Conservation (phyloP, 768 basidiomycete species). For the Lentinula aciculospora region DNA sequence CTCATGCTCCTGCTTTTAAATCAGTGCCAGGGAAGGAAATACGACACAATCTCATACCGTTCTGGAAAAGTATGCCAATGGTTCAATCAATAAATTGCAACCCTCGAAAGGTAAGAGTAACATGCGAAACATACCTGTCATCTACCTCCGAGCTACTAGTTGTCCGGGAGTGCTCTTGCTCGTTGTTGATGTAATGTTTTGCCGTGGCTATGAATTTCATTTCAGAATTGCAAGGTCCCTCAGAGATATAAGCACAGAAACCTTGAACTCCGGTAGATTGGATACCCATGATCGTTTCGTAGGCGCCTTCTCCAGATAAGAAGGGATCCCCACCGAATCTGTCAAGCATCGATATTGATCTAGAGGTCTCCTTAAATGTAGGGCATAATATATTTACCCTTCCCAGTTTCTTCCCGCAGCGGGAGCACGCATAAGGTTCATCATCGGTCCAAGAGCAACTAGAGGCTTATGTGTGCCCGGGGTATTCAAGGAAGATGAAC, state of each 20-base stretch:
- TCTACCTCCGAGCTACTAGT: slow-evolving; percentile 37
- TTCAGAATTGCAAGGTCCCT: background rate
- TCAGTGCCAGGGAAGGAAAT: too few relatives aligned
- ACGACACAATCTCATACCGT: background rate
- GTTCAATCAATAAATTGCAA: too few relatives aligned
- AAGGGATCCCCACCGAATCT: slow-evolving; percentile 51
- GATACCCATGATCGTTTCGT: slow-evolving; percentile 45
- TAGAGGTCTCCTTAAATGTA: background rate
- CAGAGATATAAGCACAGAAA: slow-evolving; percentile 3
- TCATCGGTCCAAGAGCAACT: slow-evolving; percentile 43
- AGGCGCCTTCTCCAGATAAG: slow-evolving; percentile 49
- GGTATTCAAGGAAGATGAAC: background rate
- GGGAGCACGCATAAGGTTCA: slow-evolving; percentile 35
- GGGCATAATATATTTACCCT: slow-evolving; percentile 23
- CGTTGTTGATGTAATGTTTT: slow-evolving; percentile 43
- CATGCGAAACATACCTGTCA: slow-evolving; percentile 34
- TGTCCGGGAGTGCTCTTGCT: slow-evolving; percentile 43
- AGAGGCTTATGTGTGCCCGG: background rate
- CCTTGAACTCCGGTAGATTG: slow-evolving; percentile 49
- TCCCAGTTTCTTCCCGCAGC: slow-evolving; percentile 50
- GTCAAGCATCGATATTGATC: background rate
- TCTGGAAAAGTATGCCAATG: background rate
- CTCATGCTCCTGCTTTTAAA: slow-evolving; percentile 35
- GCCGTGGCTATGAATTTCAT: slow-evolving; percentile 24
- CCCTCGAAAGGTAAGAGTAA: too few relatives aligned